Percentiles rank a stretch among this genome's conserved stretches.
Evolutionary conservation across 2,329 filamentous ascomycete species (phyloP).

Genomic region (Truncatella angustata): DNA sequence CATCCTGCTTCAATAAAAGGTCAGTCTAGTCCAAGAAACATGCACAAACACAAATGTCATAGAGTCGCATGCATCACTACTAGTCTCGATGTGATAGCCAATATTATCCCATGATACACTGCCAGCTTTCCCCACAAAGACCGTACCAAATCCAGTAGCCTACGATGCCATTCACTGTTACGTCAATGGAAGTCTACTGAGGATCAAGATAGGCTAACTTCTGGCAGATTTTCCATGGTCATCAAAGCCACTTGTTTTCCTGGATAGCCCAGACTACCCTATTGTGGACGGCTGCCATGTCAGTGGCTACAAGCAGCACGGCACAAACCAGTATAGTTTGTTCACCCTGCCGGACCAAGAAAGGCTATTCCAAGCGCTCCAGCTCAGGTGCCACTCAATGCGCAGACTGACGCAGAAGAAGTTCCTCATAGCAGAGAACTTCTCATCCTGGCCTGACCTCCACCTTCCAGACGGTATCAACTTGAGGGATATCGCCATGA

Average conservation of each 20-base stretch:
- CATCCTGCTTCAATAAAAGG: too few species aligned
- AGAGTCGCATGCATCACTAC: too few species aligned
- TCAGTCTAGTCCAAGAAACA: too few species aligned
- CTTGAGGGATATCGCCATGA: neutral
- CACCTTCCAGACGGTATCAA: neutral
- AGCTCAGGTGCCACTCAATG: neutral
- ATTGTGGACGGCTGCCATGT: neutral
- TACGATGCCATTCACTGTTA: too few species aligned
- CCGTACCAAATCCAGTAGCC: too few species aligned
- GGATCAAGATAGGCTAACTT: neutral
- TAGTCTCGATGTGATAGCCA: too few species aligned
- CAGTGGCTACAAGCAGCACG: neutral
- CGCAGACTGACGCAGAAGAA: neutral
- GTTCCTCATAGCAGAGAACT: neutral
- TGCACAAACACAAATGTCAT: too few species aligned
- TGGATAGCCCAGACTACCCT: neutral
- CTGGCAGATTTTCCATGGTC: neutral
- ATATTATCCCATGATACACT: too few species aligned
- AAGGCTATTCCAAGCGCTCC: conserved; percentile 2
- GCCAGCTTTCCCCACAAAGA: too few species aligned
- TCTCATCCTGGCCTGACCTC: neutral
- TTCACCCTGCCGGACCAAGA: neutral
- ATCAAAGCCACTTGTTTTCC: neutral
- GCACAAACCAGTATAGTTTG: neutral
- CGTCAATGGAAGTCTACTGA: neutral